Base-by-base conservation (phyloP, 257 asterid genomes). In the Striga asiatica region DNA sequence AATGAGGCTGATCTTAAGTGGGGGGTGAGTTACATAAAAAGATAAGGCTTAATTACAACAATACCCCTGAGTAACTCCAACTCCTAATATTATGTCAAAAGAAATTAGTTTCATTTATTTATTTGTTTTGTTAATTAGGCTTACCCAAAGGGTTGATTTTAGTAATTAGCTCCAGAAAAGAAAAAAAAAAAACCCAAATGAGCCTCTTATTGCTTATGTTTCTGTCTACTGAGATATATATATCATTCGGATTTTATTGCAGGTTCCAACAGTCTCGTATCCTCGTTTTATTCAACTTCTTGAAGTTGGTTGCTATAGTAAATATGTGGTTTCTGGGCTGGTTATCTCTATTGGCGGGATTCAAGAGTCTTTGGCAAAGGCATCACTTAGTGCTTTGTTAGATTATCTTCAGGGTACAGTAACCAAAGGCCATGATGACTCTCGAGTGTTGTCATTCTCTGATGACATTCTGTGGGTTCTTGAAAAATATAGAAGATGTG, bases 261-360 rank as follows among this genome's bases (percentile, higher is more conserved):
- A 91, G 97, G 97, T 78, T 17, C 94, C 95, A 23, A 55, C 88
- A 50, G 65, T 74, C 70, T 84, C 92, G 4, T 91, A 74, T 75
- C 89, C 89, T 71, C 68, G 80, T 54, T 91, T 91, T 74, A 80
- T 84, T 65, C 84, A 76, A 77, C 71, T 91, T 62, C 94, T 87
- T 63, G 73, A 68, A 70, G 57, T 78, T 54, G 67, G 68, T 61
- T 82, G 88, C 66, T 91, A 84, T 54, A 80, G 97, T 69, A 91
- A 79, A 78, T 72, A 69, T 50, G 73, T 91, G 31, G 58, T 71
- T 48, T 84, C 94, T 19, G 98, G 98, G 66, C 58, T 84, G 76
- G 98, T 87, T 32, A 72, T 87, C 64, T 85, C 98, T 46, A 56
- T 78, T 28, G 97, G 98, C n/a, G 98, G 95, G 43, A 57, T 91